Conservation (phyloP, 1,284 basidiomycete genomes). For the Taiwanofungus camphoratus region DNA sequence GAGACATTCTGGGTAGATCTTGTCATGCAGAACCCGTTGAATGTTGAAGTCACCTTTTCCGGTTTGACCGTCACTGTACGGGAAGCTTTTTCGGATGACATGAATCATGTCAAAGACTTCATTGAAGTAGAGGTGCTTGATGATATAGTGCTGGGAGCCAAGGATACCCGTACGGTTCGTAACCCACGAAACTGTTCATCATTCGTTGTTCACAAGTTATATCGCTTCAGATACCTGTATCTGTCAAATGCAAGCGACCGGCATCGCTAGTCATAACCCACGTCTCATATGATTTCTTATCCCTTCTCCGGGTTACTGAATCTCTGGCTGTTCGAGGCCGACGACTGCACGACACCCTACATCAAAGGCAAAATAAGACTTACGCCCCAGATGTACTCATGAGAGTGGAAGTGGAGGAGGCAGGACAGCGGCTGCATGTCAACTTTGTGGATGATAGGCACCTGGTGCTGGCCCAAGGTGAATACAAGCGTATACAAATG, state of each 20-base stretch:
- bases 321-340: conserved; percentile 57
- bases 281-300: conserved; percentile 61
- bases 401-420: conserved; percentile 53
- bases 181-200: conserved; percentile 1
- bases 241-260: conserved; percentile 45
- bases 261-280: conserved; percentile 50
- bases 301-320: conserved; percentile 56
- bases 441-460: conserved; percentile 48
- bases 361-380: conserved; percentile 55
- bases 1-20: conserved; percentile 76
- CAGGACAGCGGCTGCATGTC: conserved; percentile 50
- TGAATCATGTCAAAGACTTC: conserved; percentile 32
- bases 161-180: conserved; percentile 55
- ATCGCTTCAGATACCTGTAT: conserved; percentile 51
- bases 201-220: conserved; percentile 4
- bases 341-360: conserved; percentile 63
- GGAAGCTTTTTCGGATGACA: conserved; percentile 31
- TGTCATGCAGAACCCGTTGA: conserved; percentile 60
- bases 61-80: conserved; percentile 51
- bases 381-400: conserved; percentile 62
- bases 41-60: conserved; percentile 60
- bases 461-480: conserved; percentile 55
- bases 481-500: conserved; percentile 46
- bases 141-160: conserved; percentile 50
- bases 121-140: conserved; percentile 54